Conservation (phyloP, 306 rosid species). For the Benincasa hispida region DNA sequence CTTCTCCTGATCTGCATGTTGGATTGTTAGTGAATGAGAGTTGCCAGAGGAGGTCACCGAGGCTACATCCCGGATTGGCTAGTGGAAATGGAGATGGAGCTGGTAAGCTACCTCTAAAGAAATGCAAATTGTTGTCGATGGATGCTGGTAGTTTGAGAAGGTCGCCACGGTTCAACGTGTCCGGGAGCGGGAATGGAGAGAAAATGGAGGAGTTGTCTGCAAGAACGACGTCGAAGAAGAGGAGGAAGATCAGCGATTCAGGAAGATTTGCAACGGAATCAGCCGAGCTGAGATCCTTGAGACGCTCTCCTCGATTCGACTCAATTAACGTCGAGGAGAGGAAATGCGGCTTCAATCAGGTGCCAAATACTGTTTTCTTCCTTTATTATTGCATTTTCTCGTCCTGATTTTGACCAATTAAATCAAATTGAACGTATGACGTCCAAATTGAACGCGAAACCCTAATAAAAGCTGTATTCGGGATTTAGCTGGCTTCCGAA, state of each 20-base stretch:
- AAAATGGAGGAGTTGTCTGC: not conserved
- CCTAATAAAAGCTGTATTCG: not conserved
- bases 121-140: not conserved
- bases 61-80: not conserved
- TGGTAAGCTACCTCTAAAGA: not conserved
- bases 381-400: not conserved
- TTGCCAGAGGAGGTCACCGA: not conserved
- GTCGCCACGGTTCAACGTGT: constrained; percentile 20
- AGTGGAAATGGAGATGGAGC: not conserved
- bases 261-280: not conserved
- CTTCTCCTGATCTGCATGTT: not conserved
- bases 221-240: not conserved
- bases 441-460: not conserved
- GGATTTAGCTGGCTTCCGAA: not conserved
- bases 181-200: not conserved
- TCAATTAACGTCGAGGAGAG: not conserved
- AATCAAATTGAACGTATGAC: not conserved
- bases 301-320: constrained; percentile 22
- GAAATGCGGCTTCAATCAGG: constrained; percentile 12
- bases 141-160: constrained; percentile 12
- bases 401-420: not conserved
- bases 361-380: constrained; percentile 5
- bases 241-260: not conserved
- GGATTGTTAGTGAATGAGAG: not conserved
- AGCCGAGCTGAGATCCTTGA: not conserved